Base-by-base conservation (phyloP, 345 rosid genomes). In the Cochlearia excelsa region DNA sequence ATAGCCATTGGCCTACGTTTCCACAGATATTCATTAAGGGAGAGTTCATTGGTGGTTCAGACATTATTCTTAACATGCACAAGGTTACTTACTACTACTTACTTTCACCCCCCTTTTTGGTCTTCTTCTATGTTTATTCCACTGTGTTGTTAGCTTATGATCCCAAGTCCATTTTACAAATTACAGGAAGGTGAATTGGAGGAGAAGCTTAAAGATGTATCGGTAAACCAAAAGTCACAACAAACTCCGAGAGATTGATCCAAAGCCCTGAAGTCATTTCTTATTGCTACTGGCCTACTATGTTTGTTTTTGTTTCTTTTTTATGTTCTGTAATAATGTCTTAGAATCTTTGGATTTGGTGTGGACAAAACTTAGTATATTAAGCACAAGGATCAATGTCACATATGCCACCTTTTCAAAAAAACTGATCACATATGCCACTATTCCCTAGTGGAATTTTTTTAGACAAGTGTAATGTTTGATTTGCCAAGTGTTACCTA, bases 1-100 rank as follows among this genome's bases (percentile, higher is more conserved):
- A 16, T 16, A 93, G 99, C 80, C 68, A 75, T 51, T 93, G 99
- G 97, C 97, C 99, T 3, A 93, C 99, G 39, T 93, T 89, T 74
- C 99, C 99, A 1, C 97, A 89, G 71, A 75, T 93, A 65, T 89
- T 93, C 72, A 81, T 93, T 33, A 89, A 82, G 66, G 99, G 99
- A 30, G 97, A 93, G 77, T 89, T 93, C 59, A 65, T 87, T 54
- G 99, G 99, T 33, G 97, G 99, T 42, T 93, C 96, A 5, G 99
- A 93, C 80, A 87, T 93, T 67, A 77, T 89, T 60, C 80, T 93
- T 63, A 84, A 73, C 57, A 73, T 89, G 96, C 97, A 93, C 73
- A 94, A 87, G 97, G 99, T 89, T 60, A 9, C 42, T 89, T 60
- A 9, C 42, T 26, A 33, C 23, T 16, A 16, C 23, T 16, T n/a